A percentile compares a stretch with the other conserved stretches of the same genome.
Evolutionary conservation across 345 rosid species (phyloP).

Genomic region (Adansonia digitata): DNA sequence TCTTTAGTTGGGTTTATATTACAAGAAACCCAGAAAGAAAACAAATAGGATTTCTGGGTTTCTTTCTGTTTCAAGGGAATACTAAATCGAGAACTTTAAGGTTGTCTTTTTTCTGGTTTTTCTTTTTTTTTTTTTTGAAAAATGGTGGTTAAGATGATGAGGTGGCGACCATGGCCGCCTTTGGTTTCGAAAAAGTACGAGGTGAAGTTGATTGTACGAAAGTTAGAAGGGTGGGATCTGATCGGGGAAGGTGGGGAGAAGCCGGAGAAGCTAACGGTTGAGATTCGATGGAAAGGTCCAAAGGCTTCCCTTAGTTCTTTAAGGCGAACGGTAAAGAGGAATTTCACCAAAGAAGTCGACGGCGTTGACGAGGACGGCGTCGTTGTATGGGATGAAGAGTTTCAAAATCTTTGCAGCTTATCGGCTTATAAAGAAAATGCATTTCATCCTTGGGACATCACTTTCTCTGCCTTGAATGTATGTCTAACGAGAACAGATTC

Average conservation of each 20-base stretch:
- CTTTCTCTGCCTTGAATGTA: conserved; percentile 80
- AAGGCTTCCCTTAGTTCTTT: conserved; percentile 69
- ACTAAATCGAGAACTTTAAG: background rate
- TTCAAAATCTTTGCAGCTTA: conserved; percentile 59
- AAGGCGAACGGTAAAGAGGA: conserved; percentile 72
- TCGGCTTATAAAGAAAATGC: conserved; percentile 64
- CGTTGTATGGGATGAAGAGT: conserved; percentile 85
- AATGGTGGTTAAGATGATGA: conserved; percentile 99
- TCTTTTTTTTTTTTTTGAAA: background rate
- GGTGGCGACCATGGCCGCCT: conserved; percentile 96
- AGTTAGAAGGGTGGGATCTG: conserved; percentile 84
- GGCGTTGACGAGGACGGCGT: conserved; percentile 38
- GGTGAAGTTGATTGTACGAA: conserved; percentile 55
- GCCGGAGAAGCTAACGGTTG: conserved; percentile 50
- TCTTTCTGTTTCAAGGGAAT: background rate
- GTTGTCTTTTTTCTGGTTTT: too few species aligned
- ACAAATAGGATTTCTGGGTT: background rate
- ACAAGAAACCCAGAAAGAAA: background rate
- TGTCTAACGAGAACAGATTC: conserved; percentile 18
- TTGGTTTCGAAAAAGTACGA: conserved; percentile 66
- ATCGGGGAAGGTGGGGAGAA: conserved; percentile 34
- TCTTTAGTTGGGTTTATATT: background rate
- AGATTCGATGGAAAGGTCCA: conserved; percentile 96
- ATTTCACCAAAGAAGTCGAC: conserved; percentile 65
- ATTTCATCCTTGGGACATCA: conserved; percentile 94